Base-by-base conservation (phyloP, 371 early-diverging fungal genomes). In the Paraphysoderma sedebokerense region DNA sequence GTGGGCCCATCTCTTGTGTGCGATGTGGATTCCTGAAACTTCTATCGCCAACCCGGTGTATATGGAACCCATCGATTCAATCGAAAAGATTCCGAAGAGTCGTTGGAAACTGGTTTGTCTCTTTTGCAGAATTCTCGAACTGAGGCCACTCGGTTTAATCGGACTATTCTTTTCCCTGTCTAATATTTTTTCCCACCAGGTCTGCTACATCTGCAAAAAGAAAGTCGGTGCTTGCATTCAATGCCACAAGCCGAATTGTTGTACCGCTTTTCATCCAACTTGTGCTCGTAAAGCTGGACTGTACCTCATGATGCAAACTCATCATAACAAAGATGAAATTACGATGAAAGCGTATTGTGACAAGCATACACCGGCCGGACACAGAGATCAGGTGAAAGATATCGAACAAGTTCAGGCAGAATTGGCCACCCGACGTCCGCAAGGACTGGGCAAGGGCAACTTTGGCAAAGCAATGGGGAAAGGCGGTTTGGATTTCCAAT, bases 1-100 rank as follows among this genome's bases (percentile, higher is more conserved):
- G 44, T 98, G 98, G 99, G 95, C 85, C 0, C 98, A 98, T 59
- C 61, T 98, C 3, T 57, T 91, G 17, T 98, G 98, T 57, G 91
- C 96, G 0, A 65, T 86, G 41, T 96, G 91, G 87, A 91, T 97
- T 24, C 93, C 92, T 1, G 98, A 97, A 60, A 85, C 83, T n/a
- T 64, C 70, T 12, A 65, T 98, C 15, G 73, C 81, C 30, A 98
- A 98, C 59, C 57, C 78, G 5, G 88, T 85, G 2, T 86, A 88
- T 59, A 91, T 97, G 92, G 99, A 98, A 57, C 98, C 98, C 0
- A 85, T 98, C 48, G 97, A 93, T 55, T 70, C 74, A 40, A 68
- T 91, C 17, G 85, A 84, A 30, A 75, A 71, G 46, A 81, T 95
- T 15, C 93, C 92, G 2, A 78, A 78, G 26, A 80, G 81, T 42